Percentiles rank a stretch among this genome's conserved stretches.
Conservation (phyloP, 306 rosid genomes). For the Vigna nakashimae region DNA sequence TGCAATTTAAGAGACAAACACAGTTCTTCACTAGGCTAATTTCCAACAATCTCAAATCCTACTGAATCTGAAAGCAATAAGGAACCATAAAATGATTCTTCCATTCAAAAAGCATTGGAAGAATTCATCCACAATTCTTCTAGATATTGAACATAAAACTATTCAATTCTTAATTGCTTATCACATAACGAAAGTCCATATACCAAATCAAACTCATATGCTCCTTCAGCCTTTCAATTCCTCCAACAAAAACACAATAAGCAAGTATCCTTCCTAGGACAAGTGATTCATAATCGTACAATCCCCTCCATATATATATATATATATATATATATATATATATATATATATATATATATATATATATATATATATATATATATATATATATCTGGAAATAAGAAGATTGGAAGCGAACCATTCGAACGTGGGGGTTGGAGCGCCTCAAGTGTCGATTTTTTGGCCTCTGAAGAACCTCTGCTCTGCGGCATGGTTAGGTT, state of each 20-base stretch:
- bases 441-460: constrained; percentile 66
- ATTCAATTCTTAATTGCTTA: neutral
- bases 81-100: neutral
- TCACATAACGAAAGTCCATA: neutral
- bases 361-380: neutral
- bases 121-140: neutral
- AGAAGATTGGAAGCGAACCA: constrained; percentile 41
- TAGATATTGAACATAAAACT: neutral
- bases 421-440: constrained; percentile 69
- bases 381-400: neutral
- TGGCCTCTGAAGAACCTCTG: constrained; percentile 62
- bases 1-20: no score
- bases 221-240: neutral
- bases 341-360: no score
- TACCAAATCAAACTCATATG: neutral
- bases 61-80: neutral
- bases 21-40: neutral
- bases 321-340: no score
- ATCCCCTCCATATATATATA: neutral
- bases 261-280: neutral
- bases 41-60: neutral
- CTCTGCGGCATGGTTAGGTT: constrained; percentile 54
- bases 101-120: neutral
- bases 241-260: constrained; percentile 1
- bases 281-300: neutral